A percentile compares a stretch with the other conserved stretches of the same genome.
Evolutionary conservation across 2,329 filamentous ascomycete species (phyloP).

Genomic region (Sporothrix variecibatus): DNA sequence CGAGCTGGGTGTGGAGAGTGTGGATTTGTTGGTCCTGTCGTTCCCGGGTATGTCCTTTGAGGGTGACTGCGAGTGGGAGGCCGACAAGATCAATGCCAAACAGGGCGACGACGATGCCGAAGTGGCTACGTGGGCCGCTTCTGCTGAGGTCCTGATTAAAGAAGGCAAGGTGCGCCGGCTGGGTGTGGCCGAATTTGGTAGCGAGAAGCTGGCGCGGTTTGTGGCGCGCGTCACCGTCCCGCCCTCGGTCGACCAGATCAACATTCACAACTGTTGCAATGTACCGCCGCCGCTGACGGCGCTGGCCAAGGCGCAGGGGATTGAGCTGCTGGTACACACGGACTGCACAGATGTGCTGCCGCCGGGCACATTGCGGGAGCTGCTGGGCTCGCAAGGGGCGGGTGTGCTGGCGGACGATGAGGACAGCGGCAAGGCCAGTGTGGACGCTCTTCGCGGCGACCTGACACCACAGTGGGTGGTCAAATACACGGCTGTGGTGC

Average conservation of each 20-base stretch:
- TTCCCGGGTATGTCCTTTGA: constrained; percentile 95
- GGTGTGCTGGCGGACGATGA: constrained; percentile 64
- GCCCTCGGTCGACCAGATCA: constrained; percentile 92
- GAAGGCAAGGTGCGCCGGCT: constrained; percentile 72
- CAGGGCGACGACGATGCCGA: constrained; percentile 69
- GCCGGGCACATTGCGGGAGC: constrained; percentile 77
- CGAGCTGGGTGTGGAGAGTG: constrained; percentile 71
- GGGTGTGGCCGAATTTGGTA: constrained; percentile 89
- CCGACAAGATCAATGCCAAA: constrained; percentile 60
- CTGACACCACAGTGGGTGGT: constrained; percentile 91
- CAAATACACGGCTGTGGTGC: constrained; percentile 95
- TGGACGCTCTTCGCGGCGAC: constrained; percentile 68
- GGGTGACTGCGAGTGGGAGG: constrained; percentile 82
- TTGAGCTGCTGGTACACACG: constrained; percentile 90
- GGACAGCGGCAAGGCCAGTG: constrained; percentile 36
- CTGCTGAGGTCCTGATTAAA: constrained; percentile 69
- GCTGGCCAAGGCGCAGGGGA: constrained; percentile 78
- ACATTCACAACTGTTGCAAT: constrained; percentile 91
- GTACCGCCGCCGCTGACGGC: constrained; percentile 84
- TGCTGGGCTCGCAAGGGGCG: constrained; percentile 73
- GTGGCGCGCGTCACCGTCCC: constrained; percentile 68
- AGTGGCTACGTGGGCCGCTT: constrained; percentile 66
- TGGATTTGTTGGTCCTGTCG: constrained; percentile 88
- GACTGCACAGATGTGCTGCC: constrained; percentile 93
- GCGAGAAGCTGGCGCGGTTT: constrained; percentile 76